Percentiles rank a stretch among this genome's conserved stretches.
phyloP scores from a whole-genome alignment of 768 basidiomycete genomes.

The Termitomyces heimii region DNA sequence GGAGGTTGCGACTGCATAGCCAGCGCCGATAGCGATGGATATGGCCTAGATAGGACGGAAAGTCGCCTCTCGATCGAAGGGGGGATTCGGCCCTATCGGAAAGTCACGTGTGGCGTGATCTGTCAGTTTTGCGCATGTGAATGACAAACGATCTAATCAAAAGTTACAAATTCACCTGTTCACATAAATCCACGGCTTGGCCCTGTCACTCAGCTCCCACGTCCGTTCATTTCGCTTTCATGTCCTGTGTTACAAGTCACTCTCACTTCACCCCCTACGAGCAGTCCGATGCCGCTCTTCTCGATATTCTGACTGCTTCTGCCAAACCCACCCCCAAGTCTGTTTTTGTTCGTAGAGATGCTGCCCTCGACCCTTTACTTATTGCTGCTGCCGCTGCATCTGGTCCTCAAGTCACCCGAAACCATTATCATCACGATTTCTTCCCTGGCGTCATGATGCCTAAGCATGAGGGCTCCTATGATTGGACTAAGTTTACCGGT shows the following conservation, averaged over 20 bases:
- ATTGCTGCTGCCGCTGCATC: constrained; percentile 73
- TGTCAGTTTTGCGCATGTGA: constrained; percentile 1
- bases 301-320: constrained; percentile 60
- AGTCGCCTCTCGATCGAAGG: not conserved
- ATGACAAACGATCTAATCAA: constrained; percentile 6
- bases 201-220: not conserved
- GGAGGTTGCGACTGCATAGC: not conserved
- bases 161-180: not conserved
- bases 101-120: constrained; percentile 1
- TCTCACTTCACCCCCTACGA: constrained; percentile 16
- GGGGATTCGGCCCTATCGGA: constrained; percentile 3
- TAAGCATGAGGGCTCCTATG: constrained; percentile 46
- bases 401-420: constrained; percentile 73
- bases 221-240: constrained; percentile 7
- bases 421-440: constrained; percentile 82
- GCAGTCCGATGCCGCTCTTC: constrained; percentile 52
- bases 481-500: constrained; percentile 51
- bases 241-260: constrained; percentile 13
- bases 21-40: not conserved
- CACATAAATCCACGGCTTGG: constrained; percentile 10
- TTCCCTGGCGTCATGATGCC: constrained; percentile 54
- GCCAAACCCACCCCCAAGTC: constrained; percentile 29
- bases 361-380: constrained; percentile 72
- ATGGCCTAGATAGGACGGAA: not conserved
- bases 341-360: constrained; percentile 55